Conservation (phyloP, 2,329 filamentous ascomycete species). For the Phialocephala subalpina region DNA sequence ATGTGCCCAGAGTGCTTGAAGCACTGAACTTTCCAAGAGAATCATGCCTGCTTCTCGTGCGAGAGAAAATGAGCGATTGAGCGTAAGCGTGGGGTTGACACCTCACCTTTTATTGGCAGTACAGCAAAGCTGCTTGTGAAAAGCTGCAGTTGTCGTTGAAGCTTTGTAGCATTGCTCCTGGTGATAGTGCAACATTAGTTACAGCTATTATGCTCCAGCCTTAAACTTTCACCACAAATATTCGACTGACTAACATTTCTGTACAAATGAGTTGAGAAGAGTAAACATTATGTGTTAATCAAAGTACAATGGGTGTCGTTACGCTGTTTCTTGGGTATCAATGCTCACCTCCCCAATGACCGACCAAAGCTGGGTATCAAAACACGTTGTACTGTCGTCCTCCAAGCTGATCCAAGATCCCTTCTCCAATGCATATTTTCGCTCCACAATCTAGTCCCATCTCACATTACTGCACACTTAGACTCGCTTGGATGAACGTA, state of each 20-base stretch:
- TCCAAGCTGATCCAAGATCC: background rate
- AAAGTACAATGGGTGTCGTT: constrained; percentile 3
- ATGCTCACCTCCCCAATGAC: background rate
- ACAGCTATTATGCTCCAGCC: no score
- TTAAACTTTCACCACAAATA: background rate
- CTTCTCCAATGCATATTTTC: background rate
- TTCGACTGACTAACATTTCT: background rate
- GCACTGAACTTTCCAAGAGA: no score
- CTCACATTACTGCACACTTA: constrained; percentile 13
- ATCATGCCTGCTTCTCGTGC: no score
- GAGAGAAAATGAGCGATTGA: no score
- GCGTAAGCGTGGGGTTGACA: no score
- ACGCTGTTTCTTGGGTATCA: background rate
- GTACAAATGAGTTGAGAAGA: background rate
- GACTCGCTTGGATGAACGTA: constrained; percentile 55
- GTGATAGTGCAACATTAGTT: no score
- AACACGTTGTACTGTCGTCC: background rate
- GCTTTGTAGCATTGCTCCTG: no score
- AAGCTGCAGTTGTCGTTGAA: no score
- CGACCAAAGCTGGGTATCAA: constrained; percentile 13
- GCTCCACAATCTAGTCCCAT: background rate
- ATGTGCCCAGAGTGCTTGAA: no score
- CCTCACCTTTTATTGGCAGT: no score
- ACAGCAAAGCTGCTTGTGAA: no score
- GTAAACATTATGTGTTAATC: constrained; percentile 4